A percentile compares a stretch with the other conserved stretches of the same genome.
phyloP scores from a whole-genome alignment of 139 green algal genomes.

The Coelastrella sp. region DNA sequence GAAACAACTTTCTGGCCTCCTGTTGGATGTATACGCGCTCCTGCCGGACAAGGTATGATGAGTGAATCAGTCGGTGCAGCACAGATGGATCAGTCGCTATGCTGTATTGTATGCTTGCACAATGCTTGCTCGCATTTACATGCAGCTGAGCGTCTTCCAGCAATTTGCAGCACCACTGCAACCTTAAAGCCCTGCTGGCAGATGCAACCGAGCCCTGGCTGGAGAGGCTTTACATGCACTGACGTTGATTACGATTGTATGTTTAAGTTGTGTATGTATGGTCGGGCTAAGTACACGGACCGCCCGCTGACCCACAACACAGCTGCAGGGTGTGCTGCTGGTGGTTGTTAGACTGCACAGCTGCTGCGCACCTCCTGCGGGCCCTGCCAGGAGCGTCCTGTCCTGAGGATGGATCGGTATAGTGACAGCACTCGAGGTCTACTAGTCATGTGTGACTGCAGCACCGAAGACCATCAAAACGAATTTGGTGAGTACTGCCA shows the following conservation, averaged over 20 bases:
- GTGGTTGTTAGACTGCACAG: neutral
- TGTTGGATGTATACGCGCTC: constrained; percentile 46
- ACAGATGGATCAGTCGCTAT: neutral
- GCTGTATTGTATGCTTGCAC: neutral
- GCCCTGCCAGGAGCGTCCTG: constrained; percentile 18
- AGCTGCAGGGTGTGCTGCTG: neutral
- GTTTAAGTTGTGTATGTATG: neutral
- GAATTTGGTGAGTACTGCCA: neutral
- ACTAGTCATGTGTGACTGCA: neutral
- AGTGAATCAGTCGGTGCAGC: no score
- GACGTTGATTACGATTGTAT: neutral
- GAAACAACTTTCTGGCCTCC: constrained; percentile 10
- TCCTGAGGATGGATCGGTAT: constrained; percentile 33
- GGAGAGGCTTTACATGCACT: no score
- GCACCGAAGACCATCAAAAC: neutral
- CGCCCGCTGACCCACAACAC: no score
- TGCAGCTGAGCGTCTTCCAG: no score
- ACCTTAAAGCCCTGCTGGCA: no score
- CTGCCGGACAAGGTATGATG: neutral
- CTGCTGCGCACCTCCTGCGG: constrained; percentile 1
- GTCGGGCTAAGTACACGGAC: no score
- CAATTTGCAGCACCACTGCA: no score
- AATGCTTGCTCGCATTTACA: no score
- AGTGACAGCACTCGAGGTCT: constrained; percentile 1
- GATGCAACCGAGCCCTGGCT: no score